phyloP scores from a whole-genome alignment of 177 flowering plant genomes.

The Vitis hybrid region DNA sequence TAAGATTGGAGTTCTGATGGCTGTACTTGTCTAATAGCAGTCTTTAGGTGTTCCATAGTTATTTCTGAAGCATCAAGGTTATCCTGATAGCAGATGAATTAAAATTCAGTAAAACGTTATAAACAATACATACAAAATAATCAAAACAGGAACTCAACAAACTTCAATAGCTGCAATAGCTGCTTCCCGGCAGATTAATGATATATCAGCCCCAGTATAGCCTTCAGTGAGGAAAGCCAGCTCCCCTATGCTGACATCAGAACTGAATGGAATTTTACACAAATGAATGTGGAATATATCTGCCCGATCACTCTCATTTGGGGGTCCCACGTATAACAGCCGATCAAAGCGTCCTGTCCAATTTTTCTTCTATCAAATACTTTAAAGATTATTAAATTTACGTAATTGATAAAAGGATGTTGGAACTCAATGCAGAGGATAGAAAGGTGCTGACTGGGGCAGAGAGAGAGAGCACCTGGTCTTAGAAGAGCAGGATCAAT shows the following conservation, averaged over 20 bases:
- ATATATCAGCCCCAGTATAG: slow-evolving; percentile 93
- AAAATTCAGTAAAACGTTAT: background rate
- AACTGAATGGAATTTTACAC: slow-evolving; percentile 59
- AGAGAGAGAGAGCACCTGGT: slow-evolving; percentile 56
- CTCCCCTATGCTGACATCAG: slow-evolving; percentile 60
- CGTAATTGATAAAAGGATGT: background rate
- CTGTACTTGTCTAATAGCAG: slow-evolving; percentile 52
- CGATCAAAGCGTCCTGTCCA: slow-evolving; percentile 92
- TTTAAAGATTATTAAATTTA: slow-evolving; percentile 4
- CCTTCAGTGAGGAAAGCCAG: slow-evolving; percentile 75
- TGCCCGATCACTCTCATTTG: slow-evolving; percentile 67
- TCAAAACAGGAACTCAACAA: slow-evolving; percentile 16
- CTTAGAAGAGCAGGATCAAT: slow-evolving; percentile 92
- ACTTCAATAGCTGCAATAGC: slow-evolving; percentile 80
- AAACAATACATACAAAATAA: background rate
- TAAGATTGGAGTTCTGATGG: slow-evolving; percentile 57
- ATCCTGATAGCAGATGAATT: slow-evolving; percentile 50
- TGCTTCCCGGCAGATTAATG: slow-evolving; percentile 75
- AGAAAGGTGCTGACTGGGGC: background rate
- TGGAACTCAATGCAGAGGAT: background rate
- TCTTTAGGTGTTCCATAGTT: slow-evolving; percentile 68
- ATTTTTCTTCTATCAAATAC: slow-evolving; percentile 5
- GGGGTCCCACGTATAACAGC: slow-evolving; percentile 89
- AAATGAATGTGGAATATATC: slow-evolving; percentile 84
- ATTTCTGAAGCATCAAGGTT: slow-evolving; percentile 52